Conservation (phyloP, 2,329 filamentous ascomycete species). For the Raffaelea arxii region DNA sequence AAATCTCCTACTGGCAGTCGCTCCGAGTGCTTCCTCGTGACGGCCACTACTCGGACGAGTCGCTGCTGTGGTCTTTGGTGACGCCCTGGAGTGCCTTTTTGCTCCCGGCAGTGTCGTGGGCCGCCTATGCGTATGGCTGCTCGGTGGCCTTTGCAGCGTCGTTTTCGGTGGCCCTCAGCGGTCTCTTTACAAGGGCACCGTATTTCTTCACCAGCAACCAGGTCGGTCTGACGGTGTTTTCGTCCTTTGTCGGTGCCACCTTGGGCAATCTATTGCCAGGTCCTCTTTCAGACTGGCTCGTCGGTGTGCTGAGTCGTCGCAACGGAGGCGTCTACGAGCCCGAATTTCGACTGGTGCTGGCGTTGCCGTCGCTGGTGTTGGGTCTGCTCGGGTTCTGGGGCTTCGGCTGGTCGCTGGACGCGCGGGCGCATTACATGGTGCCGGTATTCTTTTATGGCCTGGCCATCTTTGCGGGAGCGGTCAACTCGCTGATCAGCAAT, state of each 20-base stretch:
- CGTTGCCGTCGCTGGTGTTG: slow-evolving; percentile 21
- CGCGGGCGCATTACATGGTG: slow-evolving; percentile 13
- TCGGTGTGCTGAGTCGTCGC: slow-evolving; percentile 25
- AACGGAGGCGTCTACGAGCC: slow-evolving; percentile 35
- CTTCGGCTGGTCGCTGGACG: slow-evolving; percentile 20
- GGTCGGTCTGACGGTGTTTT: slow-evolving; percentile 26
- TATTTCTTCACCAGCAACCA: slow-evolving; percentile 24
- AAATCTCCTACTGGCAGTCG: slow-evolving; percentile 12
- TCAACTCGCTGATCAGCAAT: slow-evolving; percentile 8
- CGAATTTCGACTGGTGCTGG: slow-evolving; percentile 30
- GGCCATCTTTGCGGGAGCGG: slow-evolving; percentile 8
- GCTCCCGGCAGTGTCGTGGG: slow-evolving; percentile 30
- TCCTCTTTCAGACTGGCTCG: slow-evolving; percentile 11
- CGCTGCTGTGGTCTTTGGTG: slow-evolving; percentile 6
- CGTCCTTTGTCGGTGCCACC: slow-evolving; percentile 19
- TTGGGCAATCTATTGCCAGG: neutral
- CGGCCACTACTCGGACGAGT: slow-evolving; percentile 10
- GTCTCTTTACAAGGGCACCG: slow-evolving; percentile 29
- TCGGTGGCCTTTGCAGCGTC: slow-evolving; percentile 28
- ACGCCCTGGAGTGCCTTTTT: slow-evolving; percentile 29
- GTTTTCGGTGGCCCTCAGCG: slow-evolving; percentile 25
- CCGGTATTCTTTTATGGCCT: slow-evolving; percentile 12
- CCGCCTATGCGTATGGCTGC: slow-evolving; percentile 27
- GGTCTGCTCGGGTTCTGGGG: slow-evolving; percentile 25
- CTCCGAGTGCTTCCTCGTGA: slow-evolving; percentile 14